These are phyloP conservation scores for Pavlovales sp. DNA, from an alignment of 208 protist genomes.

Conservation along the genomic window DNA sequence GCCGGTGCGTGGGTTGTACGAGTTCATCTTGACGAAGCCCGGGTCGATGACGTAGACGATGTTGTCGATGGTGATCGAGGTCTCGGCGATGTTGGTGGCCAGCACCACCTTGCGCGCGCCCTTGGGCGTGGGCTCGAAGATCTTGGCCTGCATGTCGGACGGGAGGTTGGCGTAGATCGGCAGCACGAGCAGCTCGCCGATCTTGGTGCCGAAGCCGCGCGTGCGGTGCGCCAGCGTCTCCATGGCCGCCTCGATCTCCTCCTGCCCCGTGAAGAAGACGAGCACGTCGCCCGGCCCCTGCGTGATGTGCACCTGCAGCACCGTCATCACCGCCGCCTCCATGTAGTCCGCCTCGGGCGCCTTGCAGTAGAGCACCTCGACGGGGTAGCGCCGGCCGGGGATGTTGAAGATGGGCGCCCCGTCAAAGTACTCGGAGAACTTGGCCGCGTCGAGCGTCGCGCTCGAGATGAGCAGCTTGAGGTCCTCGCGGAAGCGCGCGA, in stretches of 20 bases:
- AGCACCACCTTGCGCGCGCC: conserved; percentile 66
- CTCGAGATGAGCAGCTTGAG: conserved; percentile 93
- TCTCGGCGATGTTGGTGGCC: conserved; percentile 99
- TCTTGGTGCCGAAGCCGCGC: conserved; percentile 71
- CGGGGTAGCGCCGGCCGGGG: conserved; percentile 65
- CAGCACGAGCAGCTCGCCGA: conserved; percentile 53
- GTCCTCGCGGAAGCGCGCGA: conserved; percentile 72
- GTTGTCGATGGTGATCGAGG: conserved; percentile 97
- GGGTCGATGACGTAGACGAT: conserved; percentile 97
- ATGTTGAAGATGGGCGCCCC: conserved; percentile 75
- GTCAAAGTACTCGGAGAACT: conserved; percentile 94
- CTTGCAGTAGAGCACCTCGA: conserved; percentile 85
- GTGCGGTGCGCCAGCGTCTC: conserved; percentile 69
- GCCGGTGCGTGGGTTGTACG: conserved; percentile 51
- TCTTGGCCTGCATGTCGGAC: conserved; percentile 43
- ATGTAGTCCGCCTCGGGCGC: conserved; percentile 84
- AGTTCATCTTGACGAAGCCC: conserved; percentile 58
- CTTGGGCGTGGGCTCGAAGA: conserved; percentile 52
- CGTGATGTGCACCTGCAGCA: conserved; percentile 82
- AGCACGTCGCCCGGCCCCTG: conserved; percentile 72
- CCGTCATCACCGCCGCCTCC: conserved; percentile 78
- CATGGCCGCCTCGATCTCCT: conserved; percentile 79
- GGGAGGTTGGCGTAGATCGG: conserved; percentile 59
- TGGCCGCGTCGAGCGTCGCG: conserved; percentile 78
- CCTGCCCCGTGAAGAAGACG: conserved; percentile 71